Evolutionary conservation across 345 rosid genomes (phyloP), one percentile per base, ranked within the genome.

Genomic region (Linum lewisii): DNA sequence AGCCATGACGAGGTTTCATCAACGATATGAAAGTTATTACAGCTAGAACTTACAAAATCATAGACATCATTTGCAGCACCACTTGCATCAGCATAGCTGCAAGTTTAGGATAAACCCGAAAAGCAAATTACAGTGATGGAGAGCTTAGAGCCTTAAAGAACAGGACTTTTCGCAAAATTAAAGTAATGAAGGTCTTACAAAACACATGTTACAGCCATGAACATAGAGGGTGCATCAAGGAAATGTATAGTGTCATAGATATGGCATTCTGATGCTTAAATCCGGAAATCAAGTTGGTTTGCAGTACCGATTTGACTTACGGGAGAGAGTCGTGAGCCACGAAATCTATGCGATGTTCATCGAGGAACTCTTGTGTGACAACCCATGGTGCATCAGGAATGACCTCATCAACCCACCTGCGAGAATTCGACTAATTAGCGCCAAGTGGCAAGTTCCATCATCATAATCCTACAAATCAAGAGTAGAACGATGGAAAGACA

Each of bases 331-430:
- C 87, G 7, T 82, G 84, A n/a, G 87, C 87, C 54, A 85, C 87
- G 51, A 78, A 82, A 53, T 82, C 90, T 3, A 85, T 80, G 32
- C 69, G 38, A 72, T 85, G 85, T 47, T 82, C 78, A 71, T 84
- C 82, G 10, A 84, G 81, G 68, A 84, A 84, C 68, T 80, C 91
- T 45, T 61, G 68, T 0, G 78, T 75, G 54, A 82, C 60, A 66
- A 84, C 87, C 91, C 92, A 82, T 23, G 92, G 92, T 2, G 92
- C 92, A 74, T 85, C 82, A 56, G 86, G 81, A 24, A 85, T 82
- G 24, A 85, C 92, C 76, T 85, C 92, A 63, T 85, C 88, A 14
- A 82, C 88, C 86, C 88, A 85, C 67, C 88, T 85, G 61, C 65
- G 66, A 22, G 9, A 57, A 52, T 24, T n/a, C 23, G 8, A 19